phyloP scores from a whole-genome alignment of 2,329 filamentous ascomycete species.

The Aspergillus costaricaensis region DNA sequence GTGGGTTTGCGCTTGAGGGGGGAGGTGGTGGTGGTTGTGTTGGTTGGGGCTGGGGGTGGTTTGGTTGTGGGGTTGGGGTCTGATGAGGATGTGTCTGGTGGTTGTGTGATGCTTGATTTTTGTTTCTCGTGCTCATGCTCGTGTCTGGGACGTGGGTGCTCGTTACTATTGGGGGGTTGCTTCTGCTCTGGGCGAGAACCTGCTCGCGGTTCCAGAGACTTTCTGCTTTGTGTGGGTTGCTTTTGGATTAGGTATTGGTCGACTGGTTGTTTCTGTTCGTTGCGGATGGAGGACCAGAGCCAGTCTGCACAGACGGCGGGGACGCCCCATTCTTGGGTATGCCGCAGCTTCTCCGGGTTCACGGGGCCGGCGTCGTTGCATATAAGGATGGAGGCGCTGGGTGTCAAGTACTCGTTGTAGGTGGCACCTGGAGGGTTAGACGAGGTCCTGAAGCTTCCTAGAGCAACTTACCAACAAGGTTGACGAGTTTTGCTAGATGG shows the following conservation, averaged over 20 bases:
- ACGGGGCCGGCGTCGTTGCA: slow-evolving; percentile 57
- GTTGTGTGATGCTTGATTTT: background rate
- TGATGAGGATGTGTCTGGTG: background rate
- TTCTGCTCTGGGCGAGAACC: slow-evolving; percentile 25
- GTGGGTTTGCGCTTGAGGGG: slow-evolving; percentile 21
- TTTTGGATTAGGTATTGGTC: slow-evolving; percentile 47
- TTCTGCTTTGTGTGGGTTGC: slow-evolving; percentile 23
- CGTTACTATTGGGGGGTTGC: slow-evolving; percentile 17
- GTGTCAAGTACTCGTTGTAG: slow-evolving; percentile 76
- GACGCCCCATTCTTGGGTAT: slow-evolving; percentile 73
- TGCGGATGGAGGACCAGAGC: slow-evolving; percentile 77
- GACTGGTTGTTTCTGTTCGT: slow-evolving; percentile 51
- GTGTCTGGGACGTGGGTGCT: slow-evolving; percentile 1
- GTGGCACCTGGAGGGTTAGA: slow-evolving; percentile 58
- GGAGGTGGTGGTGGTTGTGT: slow-evolving; percentile 2
- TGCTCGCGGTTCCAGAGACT: slow-evolving; percentile 21
- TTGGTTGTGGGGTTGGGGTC: background rate
- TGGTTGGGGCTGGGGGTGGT: slow-evolving; percentile 1
- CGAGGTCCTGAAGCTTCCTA: background rate
- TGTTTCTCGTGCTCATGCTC: background rate
- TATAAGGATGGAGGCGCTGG: slow-evolving; percentile 74
- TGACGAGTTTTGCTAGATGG: slow-evolving; percentile 76
- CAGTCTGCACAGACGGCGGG: slow-evolving; percentile 80
- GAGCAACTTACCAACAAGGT: slow-evolving; percentile 61
- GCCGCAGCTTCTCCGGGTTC: slow-evolving; percentile 74